These are phyloP conservation scores for Eruca vesicaria DNA, from an alignment of 441 rosid genomes.

Conservation along the genomic window DNA sequence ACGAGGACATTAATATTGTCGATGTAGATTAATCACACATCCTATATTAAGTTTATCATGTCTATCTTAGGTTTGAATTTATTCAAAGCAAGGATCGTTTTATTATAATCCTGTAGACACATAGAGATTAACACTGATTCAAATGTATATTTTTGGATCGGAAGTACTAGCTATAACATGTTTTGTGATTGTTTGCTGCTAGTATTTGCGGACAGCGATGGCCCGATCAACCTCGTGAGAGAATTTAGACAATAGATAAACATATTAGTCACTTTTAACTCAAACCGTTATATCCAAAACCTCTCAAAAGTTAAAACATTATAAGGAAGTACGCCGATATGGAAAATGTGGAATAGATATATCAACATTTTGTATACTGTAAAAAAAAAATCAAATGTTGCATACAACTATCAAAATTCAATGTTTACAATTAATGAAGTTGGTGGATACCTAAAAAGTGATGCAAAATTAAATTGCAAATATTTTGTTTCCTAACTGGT, in stretches of 20 bases:
- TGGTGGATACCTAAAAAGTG: slow-evolving; percentile 35
- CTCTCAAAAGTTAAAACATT: neutral
- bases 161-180: neutral
- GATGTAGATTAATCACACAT: neutral
- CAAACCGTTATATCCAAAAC: neutral
- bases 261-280: neutral
- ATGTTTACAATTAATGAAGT: slow-evolving; percentile 32
- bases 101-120: neutral
- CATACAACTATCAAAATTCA: neutral
- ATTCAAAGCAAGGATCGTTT: neutral
- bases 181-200: neutral
- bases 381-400: neutral
- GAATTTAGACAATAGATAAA: neutral
- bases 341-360: neutral
- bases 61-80: neutral
- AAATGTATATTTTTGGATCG: neutral
- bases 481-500: slow-evolving; percentile 29
- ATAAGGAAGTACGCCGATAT: neutral
- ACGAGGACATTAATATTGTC: neutral
- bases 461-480: slow-evolving; percentile 28
- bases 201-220: neutral
- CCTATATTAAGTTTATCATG: neutral
- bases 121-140: neutral
- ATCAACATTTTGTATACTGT: neutral
- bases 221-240: neutral